Evolutionary conservation across 2,329 filamentous ascomycete species (phyloP).

Genomic region (Furcasterigmium sp.): DNA sequence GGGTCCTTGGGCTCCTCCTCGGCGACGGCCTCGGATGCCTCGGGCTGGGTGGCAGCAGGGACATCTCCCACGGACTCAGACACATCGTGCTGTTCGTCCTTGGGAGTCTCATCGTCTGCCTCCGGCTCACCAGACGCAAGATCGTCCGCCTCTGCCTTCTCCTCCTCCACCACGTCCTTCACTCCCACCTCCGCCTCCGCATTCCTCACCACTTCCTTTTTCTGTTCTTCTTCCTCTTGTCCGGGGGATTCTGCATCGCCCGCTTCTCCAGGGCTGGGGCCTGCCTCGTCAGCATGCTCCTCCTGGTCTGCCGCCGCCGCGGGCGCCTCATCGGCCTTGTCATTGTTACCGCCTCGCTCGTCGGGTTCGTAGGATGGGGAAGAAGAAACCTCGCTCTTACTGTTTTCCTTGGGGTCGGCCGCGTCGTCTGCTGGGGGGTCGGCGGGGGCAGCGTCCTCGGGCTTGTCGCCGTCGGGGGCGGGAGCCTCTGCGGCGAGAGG

Average conservation of each 20-base stretch:
- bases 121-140: too few species aligned
- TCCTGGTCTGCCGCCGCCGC: conserved; percentile 2
- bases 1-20: too few species aligned
- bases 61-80: not conserved
- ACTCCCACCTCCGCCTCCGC: not conserved
- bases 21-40: too few species aligned
- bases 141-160: not conserved
- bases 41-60: not conserved
- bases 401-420: not conserved
- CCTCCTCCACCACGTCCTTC: not conserved
- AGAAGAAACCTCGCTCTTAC: conserved; percentile 4
- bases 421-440: conserved; percentile 1
- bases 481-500: too few species aligned
- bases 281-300: not conserved
- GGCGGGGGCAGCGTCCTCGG: not conserved
- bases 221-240: not conserved
- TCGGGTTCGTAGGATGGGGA: not conserved
- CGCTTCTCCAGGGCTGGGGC: not conserved
- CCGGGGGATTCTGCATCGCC: not conserved
- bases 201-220: not conserved
- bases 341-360: not conserved
- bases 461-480: not conserved
- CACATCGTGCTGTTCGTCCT: too few species aligned
- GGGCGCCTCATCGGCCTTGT: conserved; percentile 4
- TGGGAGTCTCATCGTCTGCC: too few species aligned